These are phyloP conservation scores for Microdochium nivale DNA, from an alignment of 2,329 filamentous ascomycete genomes.

Conservation along the genomic window DNA sequence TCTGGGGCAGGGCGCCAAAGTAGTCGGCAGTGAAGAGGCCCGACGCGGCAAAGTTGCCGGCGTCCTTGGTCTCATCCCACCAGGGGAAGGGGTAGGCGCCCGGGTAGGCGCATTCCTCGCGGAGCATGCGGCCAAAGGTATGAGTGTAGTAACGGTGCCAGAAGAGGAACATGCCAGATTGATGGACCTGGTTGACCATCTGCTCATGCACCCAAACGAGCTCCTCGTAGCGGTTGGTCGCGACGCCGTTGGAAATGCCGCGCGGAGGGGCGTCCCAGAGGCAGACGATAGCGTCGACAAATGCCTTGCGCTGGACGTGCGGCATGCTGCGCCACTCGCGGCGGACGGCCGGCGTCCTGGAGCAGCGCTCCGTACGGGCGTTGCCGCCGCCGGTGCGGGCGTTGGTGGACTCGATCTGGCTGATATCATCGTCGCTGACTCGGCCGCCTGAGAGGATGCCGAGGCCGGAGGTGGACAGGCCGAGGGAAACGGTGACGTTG, in stretches of 20 bases:
- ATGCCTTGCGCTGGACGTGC: background rate
- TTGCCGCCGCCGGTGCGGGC: background rate
- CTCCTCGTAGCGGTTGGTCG: constrained; percentile 23
- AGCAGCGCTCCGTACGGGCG: background rate
- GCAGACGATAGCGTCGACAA: background rate
- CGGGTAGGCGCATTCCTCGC: constrained; percentile 21
- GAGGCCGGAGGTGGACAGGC: background rate
- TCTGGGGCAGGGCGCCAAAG: constrained; percentile 17
- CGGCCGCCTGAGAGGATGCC: background rate
- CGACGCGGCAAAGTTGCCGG: constrained; percentile 17
- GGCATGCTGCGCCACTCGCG: constrained; percentile 1
- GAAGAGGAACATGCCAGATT: constrained; percentile 19
- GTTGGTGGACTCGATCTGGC: background rate
- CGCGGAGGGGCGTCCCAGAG: background rate
- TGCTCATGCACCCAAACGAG: constrained; percentile 21
- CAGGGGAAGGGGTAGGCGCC: constrained; percentile 17
- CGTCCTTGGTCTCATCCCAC: constrained; percentile 26
- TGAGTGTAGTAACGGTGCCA: constrained; percentile 24
- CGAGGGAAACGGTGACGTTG: background rate
- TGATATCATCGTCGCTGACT: background rate
- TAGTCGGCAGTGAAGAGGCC: constrained; percentile 18
- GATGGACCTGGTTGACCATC: constrained; percentile 22
- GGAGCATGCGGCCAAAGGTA: constrained; percentile 19
- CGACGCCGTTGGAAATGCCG: background rate
- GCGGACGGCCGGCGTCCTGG: background rate